Percentiles rank a stretch among this genome's conserved stretches.
These are phyloP conservation scores for Cryptosporidium viatorum DNA, from an alignment of 169 alveolate species.

Conservation along the genomic window DNA sequence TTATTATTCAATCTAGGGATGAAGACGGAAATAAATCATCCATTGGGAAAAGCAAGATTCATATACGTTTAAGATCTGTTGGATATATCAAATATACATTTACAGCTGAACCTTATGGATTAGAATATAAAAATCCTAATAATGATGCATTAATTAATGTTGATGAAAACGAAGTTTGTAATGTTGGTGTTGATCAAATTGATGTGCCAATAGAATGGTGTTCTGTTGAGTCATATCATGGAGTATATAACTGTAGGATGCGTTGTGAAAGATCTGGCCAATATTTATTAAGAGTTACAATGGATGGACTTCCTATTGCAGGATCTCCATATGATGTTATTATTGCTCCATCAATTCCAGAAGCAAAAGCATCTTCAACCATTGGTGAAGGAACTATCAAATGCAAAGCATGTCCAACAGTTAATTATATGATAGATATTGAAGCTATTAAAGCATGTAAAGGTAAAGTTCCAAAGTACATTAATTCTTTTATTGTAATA, in stretches of 20 bases:
- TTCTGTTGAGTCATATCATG: conserved; percentile 55
- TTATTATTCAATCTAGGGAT: conserved; percentile 53
- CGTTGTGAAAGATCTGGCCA: conserved; percentile 75
- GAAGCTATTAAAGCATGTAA: conserved; percentile 46
- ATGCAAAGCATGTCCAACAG: conserved; percentile 79
- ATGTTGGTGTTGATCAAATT: conserved; percentile 46
- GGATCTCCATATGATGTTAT: conserved; percentile 80
- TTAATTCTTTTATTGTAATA: conserved; percentile 67
- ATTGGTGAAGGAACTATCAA: conserved; percentile 75
- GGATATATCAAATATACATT: conserved; percentile 52
- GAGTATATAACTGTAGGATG: conserved; percentile 56
- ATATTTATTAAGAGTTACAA: conserved; percentile 68
- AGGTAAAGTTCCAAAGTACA: conserved; percentile 52
- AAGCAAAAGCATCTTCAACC: conserved; percentile 76
- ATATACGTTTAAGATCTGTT: conserved; percentile 62
- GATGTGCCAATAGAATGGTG: conserved; percentile 75
- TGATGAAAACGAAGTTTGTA: conserved; percentile 33
- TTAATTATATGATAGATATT: conserved; percentile 49
- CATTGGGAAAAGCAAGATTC: conserved; percentile 39
- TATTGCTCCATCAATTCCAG: conserved; percentile 74
- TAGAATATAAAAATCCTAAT: conserved; percentile 8
- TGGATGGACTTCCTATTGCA: conserved; percentile 81
- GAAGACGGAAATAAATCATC: conserved; percentile 54
- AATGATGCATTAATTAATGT: conserved; percentile 47
- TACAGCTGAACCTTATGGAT: conserved; percentile 73